Base-by-base conservation (phyloP, 169 alveolate species). In the Babesia caballi region DNA sequence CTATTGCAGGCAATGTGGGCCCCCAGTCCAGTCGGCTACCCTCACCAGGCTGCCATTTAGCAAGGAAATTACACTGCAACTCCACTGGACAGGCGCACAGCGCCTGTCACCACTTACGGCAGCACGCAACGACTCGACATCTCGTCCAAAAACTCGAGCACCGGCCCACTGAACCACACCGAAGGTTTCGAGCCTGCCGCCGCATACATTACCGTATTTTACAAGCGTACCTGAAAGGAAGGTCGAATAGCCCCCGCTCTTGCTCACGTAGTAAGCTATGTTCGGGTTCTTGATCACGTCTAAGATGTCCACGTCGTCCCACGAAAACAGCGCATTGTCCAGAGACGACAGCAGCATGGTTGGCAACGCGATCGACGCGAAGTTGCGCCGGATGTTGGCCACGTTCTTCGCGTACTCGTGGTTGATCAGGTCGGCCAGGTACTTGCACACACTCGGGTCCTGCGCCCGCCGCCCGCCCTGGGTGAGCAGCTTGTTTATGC, bases 221-320 rank as follows among this genome's bases (percentile, higher is more conserved):
- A 11, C 14, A 5, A 49, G 21, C 74, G 1, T 59, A 81, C 88
- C 88, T 44, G 82, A 38, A 4, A 81, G 70, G 36, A 70, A 81
- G 1, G 88, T 81, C n/a, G 81, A 59, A 38, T 69, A 69, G 1
- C 88, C 88, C 3, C 88, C 88, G 33, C 69, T 63, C 32, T 72
- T 47, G 28, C 67, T 32, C 7, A 81, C 65, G 51, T 70, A 81
- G 71, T 81, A 66, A 27, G 71, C 84, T 3, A 81, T 47, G 46
- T 81, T 81, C 35, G 88, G 84, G 63, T 81, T 81, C 70, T 65
- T 78, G 32, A 78, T 38, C 17, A 78, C 86, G 50, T 78, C 82
- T 33, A 70, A 71, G 14, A 81, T 63, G 58, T 81, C 88, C 4
- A 81, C 53, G 30, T 81, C 88, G 32, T 57, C 52, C 27, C 17